Base-by-base conservation (phyloP, 805 yeast species). In the Scheffersomyces ergatensis region DNA sequence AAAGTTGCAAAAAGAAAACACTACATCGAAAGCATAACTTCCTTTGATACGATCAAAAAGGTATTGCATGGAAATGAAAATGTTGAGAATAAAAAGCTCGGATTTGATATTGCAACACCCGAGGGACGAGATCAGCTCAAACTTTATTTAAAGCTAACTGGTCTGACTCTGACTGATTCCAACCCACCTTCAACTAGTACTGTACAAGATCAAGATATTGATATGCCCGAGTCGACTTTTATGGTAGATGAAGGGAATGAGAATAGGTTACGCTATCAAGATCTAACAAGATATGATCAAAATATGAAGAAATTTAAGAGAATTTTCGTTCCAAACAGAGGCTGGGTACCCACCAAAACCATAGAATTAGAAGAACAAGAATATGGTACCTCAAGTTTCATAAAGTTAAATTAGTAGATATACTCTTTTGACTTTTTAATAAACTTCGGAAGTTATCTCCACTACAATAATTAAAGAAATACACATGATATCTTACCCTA, bases 241-340 rank as follows among this genome's bases (percentile, higher is more conserved):
- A 16, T 18, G 32, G 19, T 26, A 13, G 18, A 7, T 19, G 21
- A 9, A 21, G 24, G 9, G 6, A 6, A 7, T 21, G 19, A 33
- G 13, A 11, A 7, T 7, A 17, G 13, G 4, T 17, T 45, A n/a
- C 43, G 46, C 14, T 57, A 54, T 34, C 24, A 38, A 23, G 61
- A 58, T 30, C 42, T 51, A 29, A 47, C 43, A 11, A 50, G 43
- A 14, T 24, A 26, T 15, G 76, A 70, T 45, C 55, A 53, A 29
- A 55, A 63, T 33, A 77, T 77, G 0, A 65, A 62, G 33, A 67
- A 63, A 5, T 67, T 65, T 37, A 60, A 73, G 36, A 50, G 83
- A 25, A 51, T 75, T 2, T 74, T 68, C 43, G 61, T 77, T 24
- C 80, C 78, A 1, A 71, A 70, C 9, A 53, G 70, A 32, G 82